These are phyloP conservation scores for Lasiodiplodia hormozganensis DNA, from an alignment of 2,329 filamentous ascomycete genomes.

Conservation along the genomic window DNA sequence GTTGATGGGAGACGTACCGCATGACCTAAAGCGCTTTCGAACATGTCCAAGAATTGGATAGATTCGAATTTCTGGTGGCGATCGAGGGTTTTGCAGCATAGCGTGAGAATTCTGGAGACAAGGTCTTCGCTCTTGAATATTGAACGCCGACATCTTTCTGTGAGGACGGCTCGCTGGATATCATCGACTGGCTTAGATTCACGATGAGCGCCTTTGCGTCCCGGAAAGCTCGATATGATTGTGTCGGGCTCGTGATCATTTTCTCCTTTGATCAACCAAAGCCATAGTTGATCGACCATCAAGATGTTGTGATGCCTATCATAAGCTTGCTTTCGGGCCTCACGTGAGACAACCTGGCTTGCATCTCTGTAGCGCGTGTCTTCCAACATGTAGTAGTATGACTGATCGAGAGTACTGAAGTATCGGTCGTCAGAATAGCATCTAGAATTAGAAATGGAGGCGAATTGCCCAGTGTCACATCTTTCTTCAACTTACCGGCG, in stretches of 20 bases:
- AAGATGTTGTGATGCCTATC: slow-evolving; percentile 63
- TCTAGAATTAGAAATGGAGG: not conserved
- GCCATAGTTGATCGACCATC: slow-evolving; percentile 74
- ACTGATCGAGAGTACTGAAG: slow-evolving; percentile 15
- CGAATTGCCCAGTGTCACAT: too few relatives aligned
- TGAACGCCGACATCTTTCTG: slow-evolving; percentile 17
- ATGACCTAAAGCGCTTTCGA: slow-evolving; percentile 63
- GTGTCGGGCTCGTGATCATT: not conserved
- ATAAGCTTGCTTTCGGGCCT: not conserved
- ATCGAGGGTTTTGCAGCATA: slow-evolving; percentile 65
- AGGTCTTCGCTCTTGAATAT: slow-evolving; percentile 29
- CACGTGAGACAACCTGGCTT: slow-evolving; percentile 24
- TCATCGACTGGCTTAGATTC: slow-evolving; percentile 17
- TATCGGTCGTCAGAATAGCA: not conserved
- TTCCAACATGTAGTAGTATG: slow-evolving; percentile 26
- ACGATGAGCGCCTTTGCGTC: slow-evolving; percentile 1
- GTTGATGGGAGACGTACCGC: slow-evolving; percentile 48
- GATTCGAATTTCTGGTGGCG: slow-evolving; percentile 57
- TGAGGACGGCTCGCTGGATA: slow-evolving; percentile 25
- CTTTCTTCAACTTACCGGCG: too few relatives aligned
- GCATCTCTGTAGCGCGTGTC: slow-evolving; percentile 19
- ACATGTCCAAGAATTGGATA: slow-evolving; percentile 62
- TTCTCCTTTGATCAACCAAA: slow-evolving; percentile 62
- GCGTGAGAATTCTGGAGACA: slow-evolving; percentile 29
- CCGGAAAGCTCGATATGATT: slow-evolving; percentile 4